Conservation (phyloP, 805 yeast genomes). For the Maudiozyma serrabonitensis region DNA sequence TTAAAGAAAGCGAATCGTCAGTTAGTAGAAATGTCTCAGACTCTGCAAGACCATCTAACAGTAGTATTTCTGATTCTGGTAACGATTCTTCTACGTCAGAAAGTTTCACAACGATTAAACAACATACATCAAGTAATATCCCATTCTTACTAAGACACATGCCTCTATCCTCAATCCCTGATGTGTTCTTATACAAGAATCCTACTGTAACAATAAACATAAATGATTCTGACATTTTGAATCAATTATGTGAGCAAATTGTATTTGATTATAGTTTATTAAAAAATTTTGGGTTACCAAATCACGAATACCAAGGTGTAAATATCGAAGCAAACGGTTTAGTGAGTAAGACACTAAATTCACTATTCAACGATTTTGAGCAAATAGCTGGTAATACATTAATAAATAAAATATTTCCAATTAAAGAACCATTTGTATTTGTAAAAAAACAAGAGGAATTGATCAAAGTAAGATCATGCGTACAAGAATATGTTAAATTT, state of each 20-base stretch:
- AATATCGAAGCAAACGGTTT: conserved; percentile 13
- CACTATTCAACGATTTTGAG: conserved; percentile 16
- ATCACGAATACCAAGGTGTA: conserved; percentile 33
- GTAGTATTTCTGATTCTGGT: not conserved
- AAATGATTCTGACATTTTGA: conserved; percentile 17
- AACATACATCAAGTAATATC: conserved; percentile 42
- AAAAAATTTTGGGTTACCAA: conserved; percentile 46
- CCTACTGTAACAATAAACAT: conserved; percentile 13
- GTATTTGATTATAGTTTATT: conserved; percentile 37
- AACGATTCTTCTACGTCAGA: not conserved
- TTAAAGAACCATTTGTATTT: conserved; percentile 23
- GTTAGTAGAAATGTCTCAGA: not conserved
- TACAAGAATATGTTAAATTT: conserved; percentile 48
- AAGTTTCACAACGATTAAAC: not conserved
- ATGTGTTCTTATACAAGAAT: conserved; percentile 29
- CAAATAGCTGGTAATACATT: conserved; percentile 22
- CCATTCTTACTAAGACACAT: conserved; percentile 60
- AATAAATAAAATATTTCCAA: conserved; percentile 16
- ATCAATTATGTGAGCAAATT: conserved; percentile 24
- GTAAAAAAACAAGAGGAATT: conserved; percentile 26
- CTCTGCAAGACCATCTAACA: not conserved
- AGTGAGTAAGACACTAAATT: conserved; percentile 14
- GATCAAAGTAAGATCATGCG: conserved; percentile 37
- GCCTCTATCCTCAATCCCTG: conserved; percentile 55
- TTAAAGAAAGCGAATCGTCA: not conserved